These are phyloP conservation scores for Syzygium syzygioides DNA, from an alignment of 441 rosid species.

Conservation along the genomic window DNA sequence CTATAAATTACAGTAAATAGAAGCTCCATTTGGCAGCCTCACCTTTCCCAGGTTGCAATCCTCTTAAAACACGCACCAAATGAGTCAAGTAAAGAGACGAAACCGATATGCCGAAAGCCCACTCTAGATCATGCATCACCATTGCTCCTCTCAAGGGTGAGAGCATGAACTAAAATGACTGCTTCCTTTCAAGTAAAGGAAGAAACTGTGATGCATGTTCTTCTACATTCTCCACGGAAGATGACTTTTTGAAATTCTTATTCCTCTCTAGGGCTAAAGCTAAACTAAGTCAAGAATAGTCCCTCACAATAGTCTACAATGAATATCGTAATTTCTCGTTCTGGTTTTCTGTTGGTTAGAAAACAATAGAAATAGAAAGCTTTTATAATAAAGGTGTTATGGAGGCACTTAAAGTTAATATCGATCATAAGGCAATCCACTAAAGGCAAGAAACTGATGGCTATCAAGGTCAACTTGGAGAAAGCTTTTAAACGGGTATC, in stretches of 20 bases:
- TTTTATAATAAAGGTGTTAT: not conserved
- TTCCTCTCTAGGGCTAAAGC: not conserved
- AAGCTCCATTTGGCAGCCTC: not conserved
- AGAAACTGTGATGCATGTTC: not conserved
- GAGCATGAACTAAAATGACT: not conserved
- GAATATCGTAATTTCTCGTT: not conserved
- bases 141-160: not conserved
- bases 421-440: not conserved
- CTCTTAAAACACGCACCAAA: not conserved
- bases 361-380: not conserved
- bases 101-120: not conserved
- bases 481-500: not conserved
- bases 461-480: not conserved
- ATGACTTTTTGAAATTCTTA: not conserved
- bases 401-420: not conserved
- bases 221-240: not conserved
- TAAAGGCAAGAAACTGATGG: not conserved
- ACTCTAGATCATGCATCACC: not conserved
- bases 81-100: not conserved
- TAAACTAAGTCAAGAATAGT: not conserved
- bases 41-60: not conserved
- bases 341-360: not conserved
- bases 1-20: not conserved
- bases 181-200: not conserved
- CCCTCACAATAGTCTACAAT: not conserved